phyloP scores from a whole-genome alignment of 139 green algal genomes.

The Volvox reticuliferus region DNA sequence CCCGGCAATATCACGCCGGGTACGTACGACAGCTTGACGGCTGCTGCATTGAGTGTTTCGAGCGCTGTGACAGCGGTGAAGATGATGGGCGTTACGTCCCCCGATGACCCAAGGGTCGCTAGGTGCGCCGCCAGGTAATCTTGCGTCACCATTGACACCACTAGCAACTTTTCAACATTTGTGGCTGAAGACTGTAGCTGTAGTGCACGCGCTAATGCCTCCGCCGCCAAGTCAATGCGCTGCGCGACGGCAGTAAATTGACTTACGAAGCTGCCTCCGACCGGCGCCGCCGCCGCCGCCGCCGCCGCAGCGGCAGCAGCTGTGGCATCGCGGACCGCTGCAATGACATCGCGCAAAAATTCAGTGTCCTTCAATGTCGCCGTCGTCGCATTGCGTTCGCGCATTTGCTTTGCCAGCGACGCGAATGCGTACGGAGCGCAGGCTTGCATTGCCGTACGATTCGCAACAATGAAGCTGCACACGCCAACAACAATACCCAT shows the following conservation, averaged over 20 bases:
- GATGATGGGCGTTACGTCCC: neutral
- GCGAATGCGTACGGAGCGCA: constrained; percentile 14
- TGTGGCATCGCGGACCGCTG: neutral
- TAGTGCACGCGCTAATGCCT: neutral
- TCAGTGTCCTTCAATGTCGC: neutral
- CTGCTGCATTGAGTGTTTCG: neutral
- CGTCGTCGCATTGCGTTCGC: neutral
- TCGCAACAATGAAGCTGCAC: neutral
- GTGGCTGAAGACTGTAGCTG: neutral
- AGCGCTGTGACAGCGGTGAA: neutral
- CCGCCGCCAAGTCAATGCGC: constrained; percentile 2
- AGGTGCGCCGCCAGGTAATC: constrained; percentile 1
- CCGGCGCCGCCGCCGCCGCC: neutral
- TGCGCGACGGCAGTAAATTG: neutral
- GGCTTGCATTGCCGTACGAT: neutral
- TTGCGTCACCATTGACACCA: neutral
- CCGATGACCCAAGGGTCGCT: neutral
- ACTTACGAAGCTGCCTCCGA: neutral
- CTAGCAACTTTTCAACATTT: neutral
- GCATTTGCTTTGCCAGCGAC: neutral
- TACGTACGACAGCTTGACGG: neutral
- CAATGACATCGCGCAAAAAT: neutral
- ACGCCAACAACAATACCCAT: constrained; percentile 1
- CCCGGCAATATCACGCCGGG: constrained; percentile 18
- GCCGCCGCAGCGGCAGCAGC: neutral